Base-by-base conservation (phyloP, 1,284 basidiomycete species). In the Cutaneotrichosporon sp. region DNA sequence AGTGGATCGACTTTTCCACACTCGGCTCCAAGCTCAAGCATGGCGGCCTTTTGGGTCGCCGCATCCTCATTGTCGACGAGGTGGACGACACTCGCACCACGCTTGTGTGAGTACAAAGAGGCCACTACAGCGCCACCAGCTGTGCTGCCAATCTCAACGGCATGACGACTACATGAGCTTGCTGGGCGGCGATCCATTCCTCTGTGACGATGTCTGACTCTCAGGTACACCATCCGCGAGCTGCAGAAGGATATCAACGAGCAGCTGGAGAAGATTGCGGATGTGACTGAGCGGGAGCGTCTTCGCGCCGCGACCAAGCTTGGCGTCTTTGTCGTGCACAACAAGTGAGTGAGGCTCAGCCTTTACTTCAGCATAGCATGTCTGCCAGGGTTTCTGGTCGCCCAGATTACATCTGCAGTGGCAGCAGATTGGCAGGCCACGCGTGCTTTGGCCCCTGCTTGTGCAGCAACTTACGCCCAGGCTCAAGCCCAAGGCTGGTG, bases 1-100 rank as follows among this genome's bases (percentile, higher is more conserved):
- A 96, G 73, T 96, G 91, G 92, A 67, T 79, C 40, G 77, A 79
- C 56, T 77, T 78, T 46, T 74, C 70, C 20, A 78, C 80, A 83
- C 68, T 75, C 48, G 72, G 73, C 45, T 62, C 61, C 50, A 68
- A 67, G 47, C 64, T 70, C 60, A 64, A 52, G 43, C 69, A 69
- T 46, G 73, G 74, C 33, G 74, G 73, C n/a, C 77, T 97, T 13
- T 75, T 93, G 35, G 91, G 91, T 39, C 81, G 85, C 59, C 78
- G 82, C 48, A 87, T 85, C 51, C 77, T 97, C 49, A 87, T 97
- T 58, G 84, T 97, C 47, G 92, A 97, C 69, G 92, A 96, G 75
- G 84, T 96, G 33, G 92, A 96, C 68, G 92, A 96, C 73, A 88
- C 90, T 12, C 84, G 92, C 62, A 92, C 88, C 72, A 93, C 89